Conservation (phyloP, 2,329 filamentous ascomycete genomes). For the Diaporthe caulivora region DNA sequence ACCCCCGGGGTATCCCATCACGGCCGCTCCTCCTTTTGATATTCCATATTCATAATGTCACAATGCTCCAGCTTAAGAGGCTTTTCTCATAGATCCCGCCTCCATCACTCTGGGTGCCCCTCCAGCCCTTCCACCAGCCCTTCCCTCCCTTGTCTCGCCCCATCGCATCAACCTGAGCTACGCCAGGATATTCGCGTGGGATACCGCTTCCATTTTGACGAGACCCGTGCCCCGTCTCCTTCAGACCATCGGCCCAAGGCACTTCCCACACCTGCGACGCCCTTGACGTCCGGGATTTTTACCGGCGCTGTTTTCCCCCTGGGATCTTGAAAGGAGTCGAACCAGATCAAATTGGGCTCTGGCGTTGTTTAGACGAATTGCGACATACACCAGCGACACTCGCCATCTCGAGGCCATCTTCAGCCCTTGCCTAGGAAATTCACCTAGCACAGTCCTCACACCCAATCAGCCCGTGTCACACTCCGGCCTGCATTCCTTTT, state of each 20-base stretch:
- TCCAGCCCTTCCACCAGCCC: slow-evolving; percentile 28
- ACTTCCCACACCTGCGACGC: neutral
- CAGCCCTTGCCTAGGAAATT: slow-evolving; percentile 24
- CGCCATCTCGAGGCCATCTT: slow-evolving; percentile 33
- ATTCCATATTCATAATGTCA: slow-evolving; percentile 34
- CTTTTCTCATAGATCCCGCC: slow-evolving; percentile 30
- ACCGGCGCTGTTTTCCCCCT: slow-evolving; percentile 2
- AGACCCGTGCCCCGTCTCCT: neutral
- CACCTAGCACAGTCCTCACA: neutral
- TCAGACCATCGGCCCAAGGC: neutral
- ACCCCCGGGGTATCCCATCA: slow-evolving; percentile 36
- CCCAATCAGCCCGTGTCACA: slow-evolving; percentile 33
- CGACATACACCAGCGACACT: slow-evolving; percentile 38
- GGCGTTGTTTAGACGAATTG: slow-evolving; percentile 32
- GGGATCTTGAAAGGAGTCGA: slow-evolving; percentile 19
- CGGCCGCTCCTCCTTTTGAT: slow-evolving; percentile 38
- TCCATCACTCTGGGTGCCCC: slow-evolving; percentile 21
- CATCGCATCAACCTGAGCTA: slow-evolving; percentile 15
- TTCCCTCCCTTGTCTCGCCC: neutral
- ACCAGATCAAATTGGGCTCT: neutral
- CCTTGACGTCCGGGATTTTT: slow-evolving; percentile 20
- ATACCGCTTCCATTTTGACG: slow-evolving; percentile 10
- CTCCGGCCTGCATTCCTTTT: slow-evolving; percentile 19
- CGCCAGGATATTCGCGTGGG: slow-evolving; percentile 20
- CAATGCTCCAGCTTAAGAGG: slow-evolving; percentile 34